phyloP scores from a whole-genome alignment of 2,329 filamentous ascomycete species.

The Nemania abortiva region DNA sequence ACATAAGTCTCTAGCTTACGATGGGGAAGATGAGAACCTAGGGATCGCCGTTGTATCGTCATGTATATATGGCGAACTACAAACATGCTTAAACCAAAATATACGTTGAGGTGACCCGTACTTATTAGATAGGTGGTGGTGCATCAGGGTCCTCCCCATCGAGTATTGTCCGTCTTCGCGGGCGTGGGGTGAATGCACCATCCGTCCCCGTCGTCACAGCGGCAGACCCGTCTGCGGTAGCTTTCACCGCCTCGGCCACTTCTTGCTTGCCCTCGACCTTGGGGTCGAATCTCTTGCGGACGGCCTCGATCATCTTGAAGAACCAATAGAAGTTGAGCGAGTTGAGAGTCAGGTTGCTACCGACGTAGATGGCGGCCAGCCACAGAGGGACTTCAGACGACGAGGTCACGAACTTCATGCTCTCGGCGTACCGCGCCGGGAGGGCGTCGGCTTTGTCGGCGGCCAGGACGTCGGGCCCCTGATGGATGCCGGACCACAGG shows the following conservation, averaged over 20 bases:
- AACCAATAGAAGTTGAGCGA: constrained; percentile 88
- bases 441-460: constrained; percentile 52
- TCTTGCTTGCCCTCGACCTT: constrained; percentile 52
- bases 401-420: constrained; percentile 64
- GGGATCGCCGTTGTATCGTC: neutral
- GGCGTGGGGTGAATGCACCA: constrained; percentile 40
- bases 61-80: constrained; percentile 13
- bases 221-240: constrained; percentile 40
- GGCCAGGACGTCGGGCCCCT: constrained; percentile 53
- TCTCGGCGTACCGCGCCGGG: constrained; percentile 54
- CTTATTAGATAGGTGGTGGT: constrained; percentile 48
- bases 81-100: neutral
- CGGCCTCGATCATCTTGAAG: constrained; percentile 84
- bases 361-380: constrained; percentile 76
- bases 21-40: neutral
- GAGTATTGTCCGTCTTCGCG: constrained; percentile 48
- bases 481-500: constrained; percentile 70
- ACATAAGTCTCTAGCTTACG: neutral
- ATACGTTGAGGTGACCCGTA: constrained; percentile 40
- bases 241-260: constrained; percentile 49
- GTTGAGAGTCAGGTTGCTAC: constrained; percentile 78
- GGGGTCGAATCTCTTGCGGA: constrained; percentile 79
- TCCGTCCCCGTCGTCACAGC: constrained; percentile 52
- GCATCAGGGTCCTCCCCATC: constrained; percentile 51
- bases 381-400: constrained; percentile 72